These are phyloP conservation scores for Sporothrix protearum DNA, from an alignment of 2,329 filamentous ascomycete genomes.

Conservation along the genomic window DNA sequence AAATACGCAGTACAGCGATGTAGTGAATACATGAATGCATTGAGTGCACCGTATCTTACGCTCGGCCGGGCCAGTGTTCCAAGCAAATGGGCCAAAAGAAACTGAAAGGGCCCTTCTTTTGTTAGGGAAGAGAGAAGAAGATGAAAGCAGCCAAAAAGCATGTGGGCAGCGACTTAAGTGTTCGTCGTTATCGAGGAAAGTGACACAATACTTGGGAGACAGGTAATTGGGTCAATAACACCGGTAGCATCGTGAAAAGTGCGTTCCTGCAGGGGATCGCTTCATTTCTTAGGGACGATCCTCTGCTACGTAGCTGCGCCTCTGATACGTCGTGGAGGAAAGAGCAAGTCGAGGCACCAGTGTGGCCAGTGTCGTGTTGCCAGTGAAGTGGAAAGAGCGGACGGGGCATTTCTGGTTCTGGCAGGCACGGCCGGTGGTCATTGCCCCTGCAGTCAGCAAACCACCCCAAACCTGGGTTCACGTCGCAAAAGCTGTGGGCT, in stretches of 20 bases:
- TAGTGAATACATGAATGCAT: not conserved
- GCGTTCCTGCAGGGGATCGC: not conserved
- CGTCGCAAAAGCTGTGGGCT: constrained; percentile 2
- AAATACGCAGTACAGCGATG: not conserved
- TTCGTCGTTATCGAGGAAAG: not conserved
- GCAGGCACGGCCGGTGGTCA: not conserved
- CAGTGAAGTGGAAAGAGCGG: not conserved
- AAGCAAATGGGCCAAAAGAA: not conserved
- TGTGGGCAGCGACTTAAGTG: not conserved
- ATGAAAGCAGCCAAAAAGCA: not conserved
- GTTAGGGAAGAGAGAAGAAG: not conserved
- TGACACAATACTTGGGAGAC: not conserved
- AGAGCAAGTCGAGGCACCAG: not conserved
- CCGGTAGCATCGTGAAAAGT: not conserved
- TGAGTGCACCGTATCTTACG: no score
- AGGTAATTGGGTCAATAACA: not conserved
- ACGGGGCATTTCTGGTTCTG: not conserved
- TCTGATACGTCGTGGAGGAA: not conserved
- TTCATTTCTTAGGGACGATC: not conserved
- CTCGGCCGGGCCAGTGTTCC: not conserved
- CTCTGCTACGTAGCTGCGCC: not conserved
- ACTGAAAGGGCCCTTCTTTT: not conserved
- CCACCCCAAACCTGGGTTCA: not conserved
- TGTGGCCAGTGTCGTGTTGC: no score
- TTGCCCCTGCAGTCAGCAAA: not conserved